phyloP scores from a whole-genome alignment of 2,329 filamentous ascomycete species.

The Didymella keratinophila region DNA sequence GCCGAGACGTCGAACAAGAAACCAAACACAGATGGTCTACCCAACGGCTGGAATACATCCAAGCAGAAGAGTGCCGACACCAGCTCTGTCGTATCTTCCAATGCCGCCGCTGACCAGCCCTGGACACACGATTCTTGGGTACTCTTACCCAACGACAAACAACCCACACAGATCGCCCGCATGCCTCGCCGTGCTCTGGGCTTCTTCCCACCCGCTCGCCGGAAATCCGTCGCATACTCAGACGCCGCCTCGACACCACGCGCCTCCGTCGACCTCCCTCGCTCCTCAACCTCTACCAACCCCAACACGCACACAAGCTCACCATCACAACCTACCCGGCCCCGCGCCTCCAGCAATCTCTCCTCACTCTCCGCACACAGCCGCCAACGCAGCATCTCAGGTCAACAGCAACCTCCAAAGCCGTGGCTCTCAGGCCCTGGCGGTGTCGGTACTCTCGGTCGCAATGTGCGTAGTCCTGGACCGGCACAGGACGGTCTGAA shows the following conservation, averaged over 20 bases:
- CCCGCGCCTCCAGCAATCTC: slow-evolving; percentile 49
- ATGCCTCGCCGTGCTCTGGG: slow-evolving; percentile 82
- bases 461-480: slow-evolving; percentile 75
- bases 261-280: slow-evolving; percentile 68
- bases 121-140: slow-evolving; percentile 95
- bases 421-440: slow-evolving; percentile 79
- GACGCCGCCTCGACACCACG: slow-evolving; percentile 68
- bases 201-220: slow-evolving; percentile 88
- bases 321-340: slow-evolving; percentile 50
- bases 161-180: slow-evolving; percentile 84
- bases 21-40: slow-evolving; percentile 33
- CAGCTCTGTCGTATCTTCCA: slow-evolving; percentile 44
- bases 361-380: slow-evolving; percentile 49
- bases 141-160: slow-evolving; percentile 72
- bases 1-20: slow-evolving; percentile 30
- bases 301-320: slow-evolving; percentile 38
- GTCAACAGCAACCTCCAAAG: slow-evolving; percentile 30
- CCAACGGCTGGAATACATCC: slow-evolving; percentile 51
- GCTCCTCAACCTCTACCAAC: slow-evolving; percentile 51
- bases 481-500: slow-evolving; percentile 87
- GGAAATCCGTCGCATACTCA: slow-evolving; percentile 80
- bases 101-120: slow-evolving; percentile 66
- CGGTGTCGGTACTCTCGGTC: slow-evolving; percentile 82
- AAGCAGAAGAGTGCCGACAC: slow-evolving; percentile 46
- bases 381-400: slow-evolving; percentile 49